phyloP scores from a whole-genome alignment of 202 grass and related monocot genomes.

The Elaeis oleifera region DNA sequence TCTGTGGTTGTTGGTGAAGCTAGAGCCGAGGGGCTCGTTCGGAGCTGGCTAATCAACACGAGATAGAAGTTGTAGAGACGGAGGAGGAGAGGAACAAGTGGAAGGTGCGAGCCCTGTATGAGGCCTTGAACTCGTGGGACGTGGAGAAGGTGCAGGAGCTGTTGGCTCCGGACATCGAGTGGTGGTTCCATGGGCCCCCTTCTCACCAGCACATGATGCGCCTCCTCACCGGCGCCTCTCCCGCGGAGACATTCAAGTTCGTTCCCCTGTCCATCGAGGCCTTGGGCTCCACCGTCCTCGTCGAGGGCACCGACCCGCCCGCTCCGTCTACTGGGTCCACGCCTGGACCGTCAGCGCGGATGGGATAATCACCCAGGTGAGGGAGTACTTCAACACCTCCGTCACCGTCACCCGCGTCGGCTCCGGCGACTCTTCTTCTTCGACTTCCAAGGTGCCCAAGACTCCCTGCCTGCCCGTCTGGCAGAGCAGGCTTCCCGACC shows the following conservation, averaged over 20 bases:
- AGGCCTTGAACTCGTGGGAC: conserved; percentile 64
- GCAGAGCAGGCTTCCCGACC: conserved; percentile 54
- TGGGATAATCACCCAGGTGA: conserved; percentile 86
- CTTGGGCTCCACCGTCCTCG: conserved; percentile 75
- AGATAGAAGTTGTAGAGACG: conserved; percentile 2
- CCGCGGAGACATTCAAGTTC: conserved; percentile 37
- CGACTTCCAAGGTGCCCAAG: background rate
- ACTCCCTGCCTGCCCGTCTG: conserved; percentile 41
- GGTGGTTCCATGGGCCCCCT: conserved; percentile 98
- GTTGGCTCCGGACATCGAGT: conserved; percentile 83
- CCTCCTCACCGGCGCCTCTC: conserved; percentile 60
- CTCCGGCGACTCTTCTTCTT: conserved; percentile 2
- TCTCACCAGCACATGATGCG: conserved; percentile 93
- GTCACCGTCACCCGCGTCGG: conserved; percentile 72
- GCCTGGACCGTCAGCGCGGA: conserved; percentile 80
- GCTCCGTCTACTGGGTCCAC: conserved; percentile 79
- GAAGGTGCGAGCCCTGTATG: conserved; percentile 64
- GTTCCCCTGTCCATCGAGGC: conserved; percentile 42
- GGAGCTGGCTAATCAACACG: conserved; percentile 11
- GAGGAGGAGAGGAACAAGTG: conserved; percentile 57
- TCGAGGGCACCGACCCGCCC: conserved; percentile 40
- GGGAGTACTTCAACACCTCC: conserved; percentile 97
- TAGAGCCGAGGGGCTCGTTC: background rate
- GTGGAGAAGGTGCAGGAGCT: conserved; percentile 58
- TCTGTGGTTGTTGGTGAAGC: background rate